Conservation (phyloP, 352 stramenopile species). For the Phytophthora ramorum region DNA sequence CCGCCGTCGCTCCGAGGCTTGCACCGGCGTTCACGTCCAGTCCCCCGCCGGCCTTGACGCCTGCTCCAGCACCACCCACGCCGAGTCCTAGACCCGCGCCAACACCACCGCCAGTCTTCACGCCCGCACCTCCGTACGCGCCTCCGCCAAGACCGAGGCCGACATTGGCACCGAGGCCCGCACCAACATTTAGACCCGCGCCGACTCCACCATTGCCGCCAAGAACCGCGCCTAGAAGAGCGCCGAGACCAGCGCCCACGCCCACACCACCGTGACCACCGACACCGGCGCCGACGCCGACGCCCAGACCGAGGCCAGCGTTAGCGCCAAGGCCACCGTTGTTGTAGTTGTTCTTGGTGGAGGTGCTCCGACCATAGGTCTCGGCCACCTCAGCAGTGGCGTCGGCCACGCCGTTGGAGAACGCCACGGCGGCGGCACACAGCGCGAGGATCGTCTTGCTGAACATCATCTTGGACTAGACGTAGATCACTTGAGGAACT, state of each 20-base stretch:
- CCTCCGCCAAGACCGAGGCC: background rate
- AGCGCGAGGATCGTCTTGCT: constrained; percentile 13
- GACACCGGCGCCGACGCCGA: no score
- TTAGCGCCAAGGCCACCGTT: background rate
- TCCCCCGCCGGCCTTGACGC: background rate
- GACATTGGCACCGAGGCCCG: background rate
- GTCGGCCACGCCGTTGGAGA: background rate
- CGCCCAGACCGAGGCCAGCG: background rate
- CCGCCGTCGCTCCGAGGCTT: background rate
- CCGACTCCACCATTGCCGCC: background rate
- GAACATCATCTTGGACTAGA: constrained; percentile 19
- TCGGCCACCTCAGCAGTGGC: constrained; percentile 3
- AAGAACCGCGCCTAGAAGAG: background rate
- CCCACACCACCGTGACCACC: background rate
- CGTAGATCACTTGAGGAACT: no score
- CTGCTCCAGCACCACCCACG: background rate
- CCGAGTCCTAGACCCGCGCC: background rate
- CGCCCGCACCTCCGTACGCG: background rate
- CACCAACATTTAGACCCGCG: background rate
- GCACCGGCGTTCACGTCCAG: background rate
- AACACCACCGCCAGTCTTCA: background rate
- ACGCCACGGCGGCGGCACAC: constrained; percentile 6
- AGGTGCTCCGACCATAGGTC: background rate
- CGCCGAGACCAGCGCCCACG: background rate
- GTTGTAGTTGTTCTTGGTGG: background rate